Base-by-base conservation (phyloP, 768 basidiomycete genomes). In the Podaxis mareebaensis region DNA sequence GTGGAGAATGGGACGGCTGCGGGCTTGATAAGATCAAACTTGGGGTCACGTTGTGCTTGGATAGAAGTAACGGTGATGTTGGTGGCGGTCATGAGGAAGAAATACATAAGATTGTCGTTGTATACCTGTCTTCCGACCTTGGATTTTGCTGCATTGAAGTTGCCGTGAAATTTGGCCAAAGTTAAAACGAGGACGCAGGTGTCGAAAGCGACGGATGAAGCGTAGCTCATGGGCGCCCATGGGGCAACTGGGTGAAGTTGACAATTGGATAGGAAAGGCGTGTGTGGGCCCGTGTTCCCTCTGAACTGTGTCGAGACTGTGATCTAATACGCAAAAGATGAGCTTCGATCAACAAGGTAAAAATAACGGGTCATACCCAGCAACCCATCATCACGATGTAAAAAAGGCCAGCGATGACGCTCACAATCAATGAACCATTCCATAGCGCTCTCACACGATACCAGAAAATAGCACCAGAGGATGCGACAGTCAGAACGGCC, bases 181-280 rank as follows among this genome's bases (percentile, higher is more conserved):
- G 59, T 60, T 33, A 60, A 33, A 28, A 53, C 24, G 15, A 60
- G 51, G 36, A 60, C 59, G n/a, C 59, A 60, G 26, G 49, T 60
- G 30, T 60, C 59, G 12, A 52, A 60, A 17, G 59, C 59, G 17
- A 60, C 59, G 12, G 59, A 60, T 36, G 59, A 60, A 39, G 59
- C 59, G 30, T 52, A 60, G 49, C 59, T 60, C 51, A 60, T 60
- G 13, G 59, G 59, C 8, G 59, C 48, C 59, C 59, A 60, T 12
- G 59, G 59, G 1, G 51, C 59, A 33, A 52, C 48, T 26, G 59
- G 59, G 33, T 60, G 59, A 11, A 60, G 38, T 22, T 39, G 48
- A 38, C 59, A 60, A 17, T 60, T 60, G 12, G 51, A 60, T 49
- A 60, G 49, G 33, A 60, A 52, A 4, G 59, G 51, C 4, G 51